Base-by-base conservation (phyloP, 331 rosid species). In the Stylosanthes scabra region DNA sequence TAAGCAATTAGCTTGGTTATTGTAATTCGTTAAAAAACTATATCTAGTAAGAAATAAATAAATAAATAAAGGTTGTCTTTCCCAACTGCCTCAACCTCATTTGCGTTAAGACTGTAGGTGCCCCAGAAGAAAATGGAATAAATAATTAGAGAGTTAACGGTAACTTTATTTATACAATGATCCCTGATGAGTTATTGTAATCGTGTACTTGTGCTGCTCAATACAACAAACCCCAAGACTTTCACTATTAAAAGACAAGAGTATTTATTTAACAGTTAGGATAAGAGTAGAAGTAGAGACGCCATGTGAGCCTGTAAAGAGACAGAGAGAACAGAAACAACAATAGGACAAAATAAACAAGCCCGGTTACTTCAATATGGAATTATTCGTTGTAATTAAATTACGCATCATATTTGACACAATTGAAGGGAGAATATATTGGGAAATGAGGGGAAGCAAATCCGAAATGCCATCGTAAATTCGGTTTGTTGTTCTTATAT, bases 401-500 rank as follows among this genome's bases (percentile, higher is more conserved):
- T 25, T 20, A 55, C 1, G 29, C 20, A 16, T 14, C 27, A 11
- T 14, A 54, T 54, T 54, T 15, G 15, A 7, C 5, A 15, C 59
- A 54, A 6, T 8, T 40, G 47, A 70, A 31, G n/a, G 58, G 8
- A 44, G 15, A 71, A 54, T 31, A 29, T 72, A 31, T 59, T 59
- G 68, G 77, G 27, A 62, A 1, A 14, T 41, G 68, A 8, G 51
- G 41, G 25, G 37, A 40, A 62, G 50, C 68, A 3, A 63, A 14
- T 44, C 52, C 31, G 1, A 20, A 63, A 63, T 40, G 14, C 8
- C 8, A 56, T 3, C 9, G 60, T 25, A 25, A 25, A 8, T 25
- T 56, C 11, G 37, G 27, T 56, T 56, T 10, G 31, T 64, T 51
- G 60, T 55, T 25, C 60, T 55, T 55, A 55, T 10, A 25, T 55